Evolutionary conservation across 2,329 filamentous ascomycete genomes (phyloP).

Genomic region (Verticillium albo-atrum): DNA sequence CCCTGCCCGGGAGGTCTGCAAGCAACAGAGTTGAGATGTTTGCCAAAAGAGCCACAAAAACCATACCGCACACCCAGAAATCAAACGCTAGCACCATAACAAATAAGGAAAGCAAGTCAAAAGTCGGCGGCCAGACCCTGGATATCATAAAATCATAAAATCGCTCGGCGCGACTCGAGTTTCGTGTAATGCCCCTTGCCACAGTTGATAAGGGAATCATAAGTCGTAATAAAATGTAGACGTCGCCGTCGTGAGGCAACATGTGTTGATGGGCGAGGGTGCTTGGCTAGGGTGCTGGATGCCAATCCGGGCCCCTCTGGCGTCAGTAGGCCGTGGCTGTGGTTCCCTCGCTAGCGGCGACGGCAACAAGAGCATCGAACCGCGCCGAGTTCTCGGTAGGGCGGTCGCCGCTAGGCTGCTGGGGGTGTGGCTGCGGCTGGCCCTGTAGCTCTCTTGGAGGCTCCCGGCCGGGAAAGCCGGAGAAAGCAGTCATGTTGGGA

Average conservation of each 20-base stretch:
- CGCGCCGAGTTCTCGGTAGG: constrained; percentile 31
- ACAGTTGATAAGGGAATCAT: neutral
- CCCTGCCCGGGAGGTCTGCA: neutral
- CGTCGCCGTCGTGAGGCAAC: neutral
- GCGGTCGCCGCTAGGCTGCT: constrained; percentile 16
- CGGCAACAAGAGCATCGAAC: constrained; percentile 38
- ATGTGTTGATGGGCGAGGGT: neutral
- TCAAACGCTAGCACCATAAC: neutral
- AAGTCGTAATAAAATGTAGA: neutral
- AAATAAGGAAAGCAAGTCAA: neutral
- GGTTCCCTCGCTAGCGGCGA: constrained; percentile 38
- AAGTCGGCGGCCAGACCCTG: neutral
- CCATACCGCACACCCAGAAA: neutral
- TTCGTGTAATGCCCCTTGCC: neutral
- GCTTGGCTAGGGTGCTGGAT: neutral
- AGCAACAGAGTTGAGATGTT: neutral
- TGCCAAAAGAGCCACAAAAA: neutral
- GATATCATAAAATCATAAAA: constrained; percentile 1
- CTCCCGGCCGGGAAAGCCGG: constrained; percentile 42
- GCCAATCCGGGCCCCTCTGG: neutral
- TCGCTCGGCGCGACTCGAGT: neutral
- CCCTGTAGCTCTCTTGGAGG: constrained; percentile 12
- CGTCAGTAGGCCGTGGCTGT: constrained; percentile 34
- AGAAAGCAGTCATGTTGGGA: constrained; percentile 49
- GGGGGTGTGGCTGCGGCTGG: constrained; percentile 7